Conservation (phyloP, 2,329 filamentous ascomycete genomes). For the Xylaria sp. region DNA sequence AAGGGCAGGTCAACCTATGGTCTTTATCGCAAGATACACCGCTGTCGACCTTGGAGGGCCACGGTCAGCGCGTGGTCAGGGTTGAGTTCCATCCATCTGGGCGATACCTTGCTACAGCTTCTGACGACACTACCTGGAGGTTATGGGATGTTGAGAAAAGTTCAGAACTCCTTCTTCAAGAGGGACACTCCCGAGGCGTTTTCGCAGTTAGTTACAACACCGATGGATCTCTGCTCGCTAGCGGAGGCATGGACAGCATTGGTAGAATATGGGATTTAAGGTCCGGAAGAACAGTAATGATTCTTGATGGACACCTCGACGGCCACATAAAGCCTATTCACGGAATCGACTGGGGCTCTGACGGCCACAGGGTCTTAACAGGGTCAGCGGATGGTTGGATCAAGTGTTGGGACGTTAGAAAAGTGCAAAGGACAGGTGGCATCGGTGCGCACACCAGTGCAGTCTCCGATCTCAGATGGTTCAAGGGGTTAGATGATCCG, state of each 20-base stretch:
- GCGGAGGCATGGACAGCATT: conserved; percentile 93
- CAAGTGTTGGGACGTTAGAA: conserved; percentile 97
- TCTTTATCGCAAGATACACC: conserved; percentile 88
- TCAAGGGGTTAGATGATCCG: conserved; percentile 84
- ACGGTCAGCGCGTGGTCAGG: conserved; percentile 87
- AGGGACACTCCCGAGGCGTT: conserved; percentile 94
- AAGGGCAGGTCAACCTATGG: conserved; percentile 90
- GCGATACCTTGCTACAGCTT: conserved; percentile 88
- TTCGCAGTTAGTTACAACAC: conserved; percentile 90
- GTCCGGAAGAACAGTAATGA: conserved; percentile 93
- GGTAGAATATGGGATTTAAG: conserved; percentile 95
- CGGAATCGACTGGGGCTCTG: conserved; percentile 89
- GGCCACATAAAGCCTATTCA: conserved; percentile 90
- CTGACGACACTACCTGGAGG: conserved; percentile 96
- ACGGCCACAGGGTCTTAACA: conserved; percentile 92
- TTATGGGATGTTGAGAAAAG: conserved; percentile 89
- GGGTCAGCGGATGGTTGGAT: conserved; percentile 95
- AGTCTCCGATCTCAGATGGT: conserved; percentile 94
- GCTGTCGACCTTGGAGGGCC: conserved; percentile 81
- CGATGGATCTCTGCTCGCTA: conserved; percentile 90
- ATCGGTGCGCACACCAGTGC: conserved; percentile 92
- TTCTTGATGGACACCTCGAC: conserved; percentile 87
- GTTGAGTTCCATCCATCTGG: conserved; percentile 96
- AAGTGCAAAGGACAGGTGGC: conserved; percentile 83
- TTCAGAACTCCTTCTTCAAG: conserved; percentile 86